phyloP scores from a whole-genome alignment of 139 green algal genomes.

The Chlamydomonas sphaeroides region DNA sequence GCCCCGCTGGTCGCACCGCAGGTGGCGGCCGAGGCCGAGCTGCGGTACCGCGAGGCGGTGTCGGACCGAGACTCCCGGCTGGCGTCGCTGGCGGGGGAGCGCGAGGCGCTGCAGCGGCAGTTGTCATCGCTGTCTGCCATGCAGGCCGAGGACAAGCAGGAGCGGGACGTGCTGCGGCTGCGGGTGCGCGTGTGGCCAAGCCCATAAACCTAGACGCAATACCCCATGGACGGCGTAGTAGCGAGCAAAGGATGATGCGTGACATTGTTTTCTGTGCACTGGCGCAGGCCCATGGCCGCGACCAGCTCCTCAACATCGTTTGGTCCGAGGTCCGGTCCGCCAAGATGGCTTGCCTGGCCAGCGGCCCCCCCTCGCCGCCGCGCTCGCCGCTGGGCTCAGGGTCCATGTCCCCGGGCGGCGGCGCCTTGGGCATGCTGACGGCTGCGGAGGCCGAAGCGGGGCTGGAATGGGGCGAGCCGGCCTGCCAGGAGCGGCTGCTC shows the following conservation, averaged over 20 bases:
- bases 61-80: conserved; percentile 19
- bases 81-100: conserved; percentile 1
- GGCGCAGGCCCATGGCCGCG: conserved; percentile 9
- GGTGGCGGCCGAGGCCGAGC: neutral
- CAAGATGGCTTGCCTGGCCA: neutral
- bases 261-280: too few species aligned
- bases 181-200: too few species aligned
- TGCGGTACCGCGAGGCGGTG: conserved; percentile 8
- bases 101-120: conserved; percentile 34
- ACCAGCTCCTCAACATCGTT: conserved; percentile 25
- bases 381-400: neutral
- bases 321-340: conserved; percentile 22
- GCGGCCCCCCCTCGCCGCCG: neutral
- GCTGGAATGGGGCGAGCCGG: conserved; percentile 23
- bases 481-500: conserved; percentile 22
- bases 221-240: too few species aligned
- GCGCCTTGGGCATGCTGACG: neutral
- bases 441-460: neutral
- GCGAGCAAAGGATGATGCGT: too few species aligned
- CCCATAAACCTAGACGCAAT: too few species aligned
- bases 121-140: neutral
- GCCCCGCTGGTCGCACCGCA: too few species aligned
- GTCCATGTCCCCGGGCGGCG: too few species aligned
- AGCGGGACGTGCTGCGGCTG: conserved; percentile 30
- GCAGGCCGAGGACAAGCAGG: conserved; percentile 26